phyloP scores from a whole-genome alignment of 305 asterid genomes.

The Solanum hybrid region DNA sequence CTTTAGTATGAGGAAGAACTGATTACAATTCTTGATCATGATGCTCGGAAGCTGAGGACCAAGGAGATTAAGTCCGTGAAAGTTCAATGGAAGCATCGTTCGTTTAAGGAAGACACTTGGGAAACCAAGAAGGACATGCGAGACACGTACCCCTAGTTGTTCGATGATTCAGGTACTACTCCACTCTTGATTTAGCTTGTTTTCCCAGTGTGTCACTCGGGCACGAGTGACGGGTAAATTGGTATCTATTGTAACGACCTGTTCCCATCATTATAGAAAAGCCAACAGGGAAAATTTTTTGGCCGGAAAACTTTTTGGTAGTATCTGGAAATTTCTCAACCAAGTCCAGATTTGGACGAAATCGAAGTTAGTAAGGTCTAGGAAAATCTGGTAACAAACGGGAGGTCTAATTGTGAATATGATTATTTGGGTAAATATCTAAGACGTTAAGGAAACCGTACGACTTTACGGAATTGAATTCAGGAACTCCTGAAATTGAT shows the following conservation, averaged over 20 bases:
- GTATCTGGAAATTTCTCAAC: not conserved
- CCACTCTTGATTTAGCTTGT: not conserved
- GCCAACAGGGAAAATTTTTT: rapidly evolving
- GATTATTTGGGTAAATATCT: not conserved
- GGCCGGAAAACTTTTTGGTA: not conserved
- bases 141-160: not conserved
- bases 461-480: too few relatives aligned
- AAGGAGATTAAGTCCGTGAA: not conserved
- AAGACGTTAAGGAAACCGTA: not conserved
- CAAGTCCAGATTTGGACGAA: not conserved
- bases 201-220: not conserved
- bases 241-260: not conserved
- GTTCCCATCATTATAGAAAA: not conserved
- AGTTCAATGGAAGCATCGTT: not conserved
- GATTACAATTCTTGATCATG: too few relatives aligned
- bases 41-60: not conserved
- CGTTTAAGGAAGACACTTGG: too few relatives aligned
- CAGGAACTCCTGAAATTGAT: not conserved
- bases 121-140: not conserved
- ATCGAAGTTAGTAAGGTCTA: not conserved
- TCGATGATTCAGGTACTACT: not conserved
- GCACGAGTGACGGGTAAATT: not conserved
- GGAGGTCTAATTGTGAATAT: too few relatives aligned
- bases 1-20: not conserved
- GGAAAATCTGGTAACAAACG: too few relatives aligned